These are phyloP conservation scores for Chytriomyces sp. DNA, from an alignment of 192 early-diverging fungal genomes.

Conservation along the genomic window DNA sequence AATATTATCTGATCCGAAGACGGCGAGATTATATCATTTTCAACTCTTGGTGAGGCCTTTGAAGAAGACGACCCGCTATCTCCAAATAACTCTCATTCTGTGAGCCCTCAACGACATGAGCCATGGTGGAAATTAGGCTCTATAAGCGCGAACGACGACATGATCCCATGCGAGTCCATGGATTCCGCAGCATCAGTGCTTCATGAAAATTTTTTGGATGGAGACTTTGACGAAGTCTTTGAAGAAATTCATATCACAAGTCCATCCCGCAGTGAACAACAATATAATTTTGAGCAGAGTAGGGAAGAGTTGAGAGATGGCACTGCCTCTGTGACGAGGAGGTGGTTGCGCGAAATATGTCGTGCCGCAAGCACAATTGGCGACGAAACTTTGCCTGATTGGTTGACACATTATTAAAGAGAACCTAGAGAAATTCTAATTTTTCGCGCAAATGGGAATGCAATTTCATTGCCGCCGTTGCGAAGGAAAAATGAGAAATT, in stretches of 20 bases:
- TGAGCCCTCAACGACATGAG: too few species aligned
- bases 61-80: too few species aligned
- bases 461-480: too few species aligned
- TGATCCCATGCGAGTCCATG: too few species aligned
- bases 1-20: not conserved
- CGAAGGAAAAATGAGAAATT: too few species aligned
- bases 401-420: not conserved
- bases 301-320: constrained; percentile 1
- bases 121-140: too few species aligned
- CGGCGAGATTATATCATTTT: constrained; percentile 21
- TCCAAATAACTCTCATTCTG: too few species aligned
- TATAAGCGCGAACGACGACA: too few species aligned
- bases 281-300: not conserved
- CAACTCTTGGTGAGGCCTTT: not conserved
- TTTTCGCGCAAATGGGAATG: too few species aligned
- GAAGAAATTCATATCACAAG: constrained; percentile 15
- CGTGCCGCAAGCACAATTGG: not conserved
- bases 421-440: too few species aligned
- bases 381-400: constrained; percentile 23
- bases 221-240: constrained; percentile 8
- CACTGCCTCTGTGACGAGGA: not conserved
- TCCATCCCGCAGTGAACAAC: not conserved
- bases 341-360: constrained; percentile 14
- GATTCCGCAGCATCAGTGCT: not conserved
- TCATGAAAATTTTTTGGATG: not conserved